phyloP scores from a whole-genome alignment of 2,329 filamentous ascomycete species.

The Microdochium trichocladiopsis region DNA sequence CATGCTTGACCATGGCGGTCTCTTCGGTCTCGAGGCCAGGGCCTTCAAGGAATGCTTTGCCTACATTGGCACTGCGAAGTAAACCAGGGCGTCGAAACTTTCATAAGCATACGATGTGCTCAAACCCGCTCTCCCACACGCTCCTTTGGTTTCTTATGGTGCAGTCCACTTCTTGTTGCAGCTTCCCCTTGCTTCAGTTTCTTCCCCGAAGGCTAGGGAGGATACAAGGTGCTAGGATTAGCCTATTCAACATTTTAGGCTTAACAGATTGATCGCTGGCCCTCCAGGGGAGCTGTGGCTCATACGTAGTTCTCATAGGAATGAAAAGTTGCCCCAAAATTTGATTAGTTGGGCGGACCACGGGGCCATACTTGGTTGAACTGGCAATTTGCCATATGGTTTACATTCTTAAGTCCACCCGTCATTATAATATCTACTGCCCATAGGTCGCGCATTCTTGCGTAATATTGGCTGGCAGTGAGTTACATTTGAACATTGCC shows the following conservation, averaged over 20 bases:
- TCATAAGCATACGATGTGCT: slow-evolving; percentile 3
- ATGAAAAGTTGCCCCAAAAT: background rate
- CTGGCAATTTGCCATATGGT: too few relatives aligned
- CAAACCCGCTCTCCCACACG: background rate
- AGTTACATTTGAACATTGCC: too few relatives aligned
- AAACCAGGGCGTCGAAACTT: slow-evolving; percentile 14
- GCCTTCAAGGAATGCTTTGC: slow-evolving; percentile 30
- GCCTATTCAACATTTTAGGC: background rate
- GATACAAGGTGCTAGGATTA: background rate
- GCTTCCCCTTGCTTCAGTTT: background rate
- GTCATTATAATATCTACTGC: too few relatives aligned
- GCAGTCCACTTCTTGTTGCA: background rate
- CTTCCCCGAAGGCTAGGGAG: background rate
- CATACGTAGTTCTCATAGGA: background rate
- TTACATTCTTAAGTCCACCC: too few relatives aligned
- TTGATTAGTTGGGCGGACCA: background rate
- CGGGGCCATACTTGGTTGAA: background rate
- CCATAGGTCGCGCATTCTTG: too few relatives aligned
- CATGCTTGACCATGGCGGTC: slow-evolving; percentile 26
- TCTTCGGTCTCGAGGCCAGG: slow-evolving; percentile 26
- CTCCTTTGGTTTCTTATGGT: background rate
- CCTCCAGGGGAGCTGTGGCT: background rate
- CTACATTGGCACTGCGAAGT: too few relatives aligned
- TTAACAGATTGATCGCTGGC: background rate
- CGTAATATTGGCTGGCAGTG: too few relatives aligned